phyloP scores from a whole-genome alignment of 495 filamentous ascomycete genomes.

The Podospora conica region DNA sequence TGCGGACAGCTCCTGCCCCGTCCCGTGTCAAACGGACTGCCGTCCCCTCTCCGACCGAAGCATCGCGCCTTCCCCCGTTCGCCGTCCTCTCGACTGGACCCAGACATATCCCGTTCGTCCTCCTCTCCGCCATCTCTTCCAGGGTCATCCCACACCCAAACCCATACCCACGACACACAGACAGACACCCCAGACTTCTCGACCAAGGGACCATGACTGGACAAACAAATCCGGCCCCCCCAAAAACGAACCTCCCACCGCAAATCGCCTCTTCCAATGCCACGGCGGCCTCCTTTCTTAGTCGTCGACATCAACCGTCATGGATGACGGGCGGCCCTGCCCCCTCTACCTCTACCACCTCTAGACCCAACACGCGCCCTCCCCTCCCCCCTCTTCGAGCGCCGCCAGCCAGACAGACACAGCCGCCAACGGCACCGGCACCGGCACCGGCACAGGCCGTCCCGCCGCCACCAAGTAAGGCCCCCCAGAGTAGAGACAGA shows the following conservation, averaged over 20 bases:
- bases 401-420: background rate
- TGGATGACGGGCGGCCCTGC: conserved; percentile 53
- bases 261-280: conserved; percentile 62
- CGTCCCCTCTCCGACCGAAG: background rate
- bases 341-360: too few relatives aligned
- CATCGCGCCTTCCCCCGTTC: too few relatives aligned
- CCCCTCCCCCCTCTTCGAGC: background rate
- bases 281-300: conserved; percentile 61
- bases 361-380: conserved; percentile 36
- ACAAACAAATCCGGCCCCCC: conserved; percentile 1
- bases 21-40: background rate
- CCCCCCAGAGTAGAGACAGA: conserved; percentile 10
- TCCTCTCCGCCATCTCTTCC: background rate
- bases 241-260: conserved; percentile 2
- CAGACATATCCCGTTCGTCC: background rate
- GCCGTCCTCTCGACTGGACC: background rate
- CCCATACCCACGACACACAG: background rate
- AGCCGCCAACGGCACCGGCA: too few relatives aligned
- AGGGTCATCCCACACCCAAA: background rate
- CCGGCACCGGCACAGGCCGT: too few relatives aligned
- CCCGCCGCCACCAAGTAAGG: background rate
- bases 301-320: conserved; percentile 51
- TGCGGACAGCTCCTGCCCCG: too few relatives aligned
- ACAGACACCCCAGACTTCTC: background rate
- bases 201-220: conserved; percentile 20